Base-by-base conservation (phyloP, 345 rosid genomes). In the Ailanthus altissimus region DNA sequence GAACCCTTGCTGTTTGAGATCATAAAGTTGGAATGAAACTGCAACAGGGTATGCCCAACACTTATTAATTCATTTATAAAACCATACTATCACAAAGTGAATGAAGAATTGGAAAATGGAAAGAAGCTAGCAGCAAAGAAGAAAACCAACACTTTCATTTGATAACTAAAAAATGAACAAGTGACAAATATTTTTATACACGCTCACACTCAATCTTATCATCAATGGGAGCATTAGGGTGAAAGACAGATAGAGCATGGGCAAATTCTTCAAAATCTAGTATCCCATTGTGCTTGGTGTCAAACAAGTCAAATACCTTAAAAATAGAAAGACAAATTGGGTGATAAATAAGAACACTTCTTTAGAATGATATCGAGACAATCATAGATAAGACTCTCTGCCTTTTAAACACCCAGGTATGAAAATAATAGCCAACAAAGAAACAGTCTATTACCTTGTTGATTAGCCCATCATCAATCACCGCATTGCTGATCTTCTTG, bases 401-500 rank as follows among this genome's bases (percentile, higher is more conserved):
- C 14, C 58, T 74, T 60, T 40, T 54, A 72, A 40, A 72, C 25
- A 54, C n/a, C 11, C 53, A 50, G 71, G 3, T 16, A 49, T 36
- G 49, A 42, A 12, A 4, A 28, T 3, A 59, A 51, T 16, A 46
- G 68, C n/a, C 50, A 0, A 40, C 43, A 71, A 14, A 66, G 26
- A 18, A 51, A 9, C 69, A 16, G 21, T 75, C 9, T 64, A 59
- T 77, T 75, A 94, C 98, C 98, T 92, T 94, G 84, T 93, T 91
- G 86, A 94, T 94, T 62, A 93, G 84, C 18, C 97, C 97, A 70
- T 94, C 98, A 77, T 94, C 98, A 79, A 94, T 90, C 43, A 94
- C 97, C 12, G 97, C 94, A 71, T 97, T 93, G 80, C 98, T 94
- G 63, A 94, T 91, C 90, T 91, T 94, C 93, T 94, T 93, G 88